Evolutionary conservation across 2,329 filamentous ascomycete genomes (phyloP), one percentile per base, ranked within the genome.

Genomic region (Alternaria consortialis): DNA sequence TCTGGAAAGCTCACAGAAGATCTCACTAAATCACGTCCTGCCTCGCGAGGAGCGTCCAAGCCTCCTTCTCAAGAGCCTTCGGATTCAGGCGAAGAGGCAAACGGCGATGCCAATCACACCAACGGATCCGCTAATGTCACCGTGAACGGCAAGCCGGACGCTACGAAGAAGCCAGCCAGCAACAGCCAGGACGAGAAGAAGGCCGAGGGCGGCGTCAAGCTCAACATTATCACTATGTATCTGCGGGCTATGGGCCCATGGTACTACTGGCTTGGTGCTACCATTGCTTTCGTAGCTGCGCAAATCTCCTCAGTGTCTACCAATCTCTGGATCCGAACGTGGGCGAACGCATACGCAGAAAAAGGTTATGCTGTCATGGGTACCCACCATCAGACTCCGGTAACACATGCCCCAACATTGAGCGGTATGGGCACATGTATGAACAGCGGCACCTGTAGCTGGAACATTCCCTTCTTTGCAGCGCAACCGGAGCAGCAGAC

Each of bases 271-370:
- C 78, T 90, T 48, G 81, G 91, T 36, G 91, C 94, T 20, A 80
- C 89, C 13, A 68, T 89, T 5, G 89, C 94, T 37, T 98, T 99
- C 74, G 85, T 85, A 29, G 81, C 90, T 44, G 94, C 97, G 75
- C 95, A 99, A 76, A 77, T 97, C 34, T 91, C 91, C 4, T 91
- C 91, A 25, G 90, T 98, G 2, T 92, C 91, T 0, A 96, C 93
- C 36, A 97, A 95, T 72, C 81, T 97, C 52, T 99, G 95, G 95
- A 97, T 99, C 71, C 88, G 92, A 69, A 85, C 94, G 76, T 99
- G 95, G 95, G 91, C 94, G 15, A 97, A 97, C 76, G 90, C 95
- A 62, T 98, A 98, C 75, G 74, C 85, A 85, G 58, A 80, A 73
- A 61, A 84, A 84, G 51, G 79, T 78, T 58, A 75, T 54, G 64